Evolutionary conservation across 176 grass and related monocot genomes (phyloP), one percentile per base, ranked within the genome.

Genomic region (Pontederia paniculata): DNA sequence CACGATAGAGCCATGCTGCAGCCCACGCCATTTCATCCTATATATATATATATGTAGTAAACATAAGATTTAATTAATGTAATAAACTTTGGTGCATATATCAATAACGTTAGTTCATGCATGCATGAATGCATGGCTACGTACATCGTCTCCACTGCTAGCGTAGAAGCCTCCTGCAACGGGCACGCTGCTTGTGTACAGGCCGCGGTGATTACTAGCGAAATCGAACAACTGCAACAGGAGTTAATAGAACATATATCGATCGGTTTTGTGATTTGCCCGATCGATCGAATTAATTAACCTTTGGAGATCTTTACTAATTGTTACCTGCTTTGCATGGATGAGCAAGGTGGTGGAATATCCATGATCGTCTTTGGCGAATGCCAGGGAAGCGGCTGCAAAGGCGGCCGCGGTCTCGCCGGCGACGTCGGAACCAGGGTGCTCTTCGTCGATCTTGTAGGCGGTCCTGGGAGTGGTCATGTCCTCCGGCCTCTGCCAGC

Each of bases 401-500:
- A 89, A 61, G 10, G 89, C 84, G 0, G 84, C 82, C 0, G 89
- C 81, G 0, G 89, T 89, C 73, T 95, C 90, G 0, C 76, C 90
- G 1, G 82, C 85, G 49, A 83, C 74, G 62, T 96, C 85, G 16
- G 85, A 96, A 0, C 90, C 90, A 0, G 81, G 90, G 2, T 54
- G 21, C 20, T 66, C 31, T 3, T 55, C 70, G 45, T 65, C 68
- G 14, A 95, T 65, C n/a, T 49, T 45, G 60, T 65, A 95, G 0
- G 70, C 3, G 13, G 59, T 45, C 25, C 90, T 69, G 0, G 85
- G 85, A 1, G 79, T 89, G 50, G 83, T 81, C 90, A 96, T 96
- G 77, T 96, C 85, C 72, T 96, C 90, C 6, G 90, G 85, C 0
- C 90, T 49, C 67, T 96, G 17, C 90, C 90, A 96, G 71, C 85